These are phyloP conservation scores for Plasmodium adleri DNA, from an alignment of 169 alveolate genomes.

Conservation along the genomic window DNA sequence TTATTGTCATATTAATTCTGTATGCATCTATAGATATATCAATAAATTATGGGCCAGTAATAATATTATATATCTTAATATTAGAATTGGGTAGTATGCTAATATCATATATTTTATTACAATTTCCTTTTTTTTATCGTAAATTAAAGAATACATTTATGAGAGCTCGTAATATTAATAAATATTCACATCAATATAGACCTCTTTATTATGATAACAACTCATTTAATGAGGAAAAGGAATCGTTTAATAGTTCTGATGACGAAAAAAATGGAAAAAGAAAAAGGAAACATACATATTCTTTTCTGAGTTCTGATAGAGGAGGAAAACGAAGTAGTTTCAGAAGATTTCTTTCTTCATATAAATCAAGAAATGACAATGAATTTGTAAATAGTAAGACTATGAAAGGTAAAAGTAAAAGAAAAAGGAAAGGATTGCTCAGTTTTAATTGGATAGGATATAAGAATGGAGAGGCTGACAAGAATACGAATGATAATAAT, in stretches of 20 bases:
- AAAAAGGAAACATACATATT: slow-evolving; percentile 24
- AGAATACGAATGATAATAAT: not conserved
- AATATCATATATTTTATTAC: slow-evolving; percentile 52
- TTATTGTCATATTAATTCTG: slow-evolving; percentile 42
- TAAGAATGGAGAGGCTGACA: not conserved
- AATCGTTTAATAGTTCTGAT: slow-evolving; percentile 5
- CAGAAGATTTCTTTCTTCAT: slow-evolving; percentile 2
- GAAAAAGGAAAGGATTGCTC: not conserved
- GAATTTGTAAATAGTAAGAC: too few relatives aligned
- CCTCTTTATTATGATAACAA: slow-evolving; percentile 61
- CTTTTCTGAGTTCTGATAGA: slow-evolving; percentile 8
- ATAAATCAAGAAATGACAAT: not conserved
- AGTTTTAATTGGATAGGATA: not conserved
- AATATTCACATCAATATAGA: slow-evolving; percentile 64
- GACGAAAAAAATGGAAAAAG: slow-evolving; percentile 5
- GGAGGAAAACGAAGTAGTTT: slow-evolving; percentile 20
- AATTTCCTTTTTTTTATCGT: slow-evolving; percentile 70
- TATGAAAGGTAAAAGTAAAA: not conserved
- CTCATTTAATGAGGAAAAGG: slow-evolving; percentile 28
- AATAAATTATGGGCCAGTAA: slow-evolving; percentile 28
- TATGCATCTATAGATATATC: slow-evolving; percentile 73
- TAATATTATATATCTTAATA: slow-evolving; percentile 37
- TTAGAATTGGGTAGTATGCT: slow-evolving; percentile 65
- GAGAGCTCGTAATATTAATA: slow-evolving; percentile 49
- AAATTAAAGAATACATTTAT: slow-evolving; percentile 37